Conservation (phyloP, 176 grass and related monocot species). For the Guadua angustifolia region DNA sequence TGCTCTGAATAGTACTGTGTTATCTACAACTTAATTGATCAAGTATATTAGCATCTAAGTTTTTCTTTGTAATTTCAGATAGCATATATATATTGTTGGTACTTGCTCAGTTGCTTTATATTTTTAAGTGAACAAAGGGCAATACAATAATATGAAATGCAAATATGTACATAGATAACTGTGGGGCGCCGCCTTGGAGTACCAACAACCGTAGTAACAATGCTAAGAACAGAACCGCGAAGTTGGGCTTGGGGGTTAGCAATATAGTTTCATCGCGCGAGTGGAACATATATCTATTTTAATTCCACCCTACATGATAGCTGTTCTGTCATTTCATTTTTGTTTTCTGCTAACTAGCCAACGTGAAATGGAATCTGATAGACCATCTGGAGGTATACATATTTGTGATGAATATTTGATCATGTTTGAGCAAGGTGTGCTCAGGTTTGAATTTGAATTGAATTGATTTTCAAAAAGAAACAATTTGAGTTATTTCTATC, state of each 20-base stretch:
- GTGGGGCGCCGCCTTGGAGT: background rate
- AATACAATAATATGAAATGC: background rate
- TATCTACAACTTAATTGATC: conserved; percentile 6
- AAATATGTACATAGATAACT: background rate
- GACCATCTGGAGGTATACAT: too few species aligned
- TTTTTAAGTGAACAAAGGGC: conserved; percentile 33
- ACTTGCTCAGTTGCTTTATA: conserved; percentile 5
- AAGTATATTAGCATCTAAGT: conserved; percentile 10
- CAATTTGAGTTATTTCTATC: too few species aligned
- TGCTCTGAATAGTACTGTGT: conserved; percentile 36
- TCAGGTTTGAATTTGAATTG: too few species aligned
- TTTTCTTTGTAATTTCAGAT: conserved; percentile 34
- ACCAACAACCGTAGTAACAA: background rate
- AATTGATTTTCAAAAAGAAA: too few species aligned
- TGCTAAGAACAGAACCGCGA: background rate
- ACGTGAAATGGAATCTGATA: background rate
- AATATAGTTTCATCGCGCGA: background rate
- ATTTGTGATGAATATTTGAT: too few species aligned
- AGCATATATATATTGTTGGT: background rate
- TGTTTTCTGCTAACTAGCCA: background rate
- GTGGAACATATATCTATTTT: background rate
- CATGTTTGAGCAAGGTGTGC: too few species aligned
- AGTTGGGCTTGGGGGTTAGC: background rate
- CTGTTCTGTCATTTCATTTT: background rate
- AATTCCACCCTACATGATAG: background rate